Evolutionary conservation across 2,329 filamentous ascomycete genomes (phyloP).

Genomic region (Xylariales sp.): DNA sequence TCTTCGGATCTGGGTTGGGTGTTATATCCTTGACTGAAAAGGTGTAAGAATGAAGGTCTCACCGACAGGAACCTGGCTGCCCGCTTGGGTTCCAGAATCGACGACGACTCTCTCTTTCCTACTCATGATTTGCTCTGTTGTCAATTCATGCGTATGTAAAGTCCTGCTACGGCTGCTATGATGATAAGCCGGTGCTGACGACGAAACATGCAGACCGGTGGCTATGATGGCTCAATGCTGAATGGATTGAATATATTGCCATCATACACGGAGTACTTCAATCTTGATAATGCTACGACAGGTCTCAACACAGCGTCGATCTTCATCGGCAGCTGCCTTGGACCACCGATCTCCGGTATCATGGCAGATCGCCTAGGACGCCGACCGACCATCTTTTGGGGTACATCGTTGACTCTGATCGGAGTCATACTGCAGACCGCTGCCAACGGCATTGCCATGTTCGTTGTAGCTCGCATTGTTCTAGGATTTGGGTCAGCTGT

Average conservation of each 20-base stretch:
- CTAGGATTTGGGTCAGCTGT: constrained; percentile 41
- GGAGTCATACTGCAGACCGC: constrained; percentile 42
- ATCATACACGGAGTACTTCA: constrained; percentile 51
- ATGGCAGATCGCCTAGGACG: constrained; percentile 39
- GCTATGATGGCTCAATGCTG: constrained; percentile 47
- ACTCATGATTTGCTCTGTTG: constrained; percentile 38
- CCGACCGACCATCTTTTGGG: constrained; percentile 36
- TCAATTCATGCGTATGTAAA: no score
- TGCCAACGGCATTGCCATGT: constrained; percentile 48
- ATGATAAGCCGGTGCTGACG: no score
- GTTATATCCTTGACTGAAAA: no score
- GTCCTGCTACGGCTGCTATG: no score
- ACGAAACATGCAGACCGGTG: constrained; percentile 21
- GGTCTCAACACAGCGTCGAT: constrained; percentile 51
- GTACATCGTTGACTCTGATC: constrained; percentile 35
- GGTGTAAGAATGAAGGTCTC: constrained; percentile 30
- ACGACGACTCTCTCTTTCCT: constrained; percentile 33
- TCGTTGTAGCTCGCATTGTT: constrained; percentile 41
- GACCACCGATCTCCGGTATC: constrained; percentile 36
- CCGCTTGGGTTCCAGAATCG: constrained; percentile 41
- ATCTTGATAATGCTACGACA: constrained; percentile 45
- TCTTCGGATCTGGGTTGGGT: no score
- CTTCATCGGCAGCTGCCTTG: constrained; percentile 47
- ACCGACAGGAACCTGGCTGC: constrained; percentile 40
- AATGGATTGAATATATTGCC: constrained; percentile 55